Base-by-base conservation (phyloP, 768 basidiomycete genomes). In the Leccinum arenicola region DNA sequence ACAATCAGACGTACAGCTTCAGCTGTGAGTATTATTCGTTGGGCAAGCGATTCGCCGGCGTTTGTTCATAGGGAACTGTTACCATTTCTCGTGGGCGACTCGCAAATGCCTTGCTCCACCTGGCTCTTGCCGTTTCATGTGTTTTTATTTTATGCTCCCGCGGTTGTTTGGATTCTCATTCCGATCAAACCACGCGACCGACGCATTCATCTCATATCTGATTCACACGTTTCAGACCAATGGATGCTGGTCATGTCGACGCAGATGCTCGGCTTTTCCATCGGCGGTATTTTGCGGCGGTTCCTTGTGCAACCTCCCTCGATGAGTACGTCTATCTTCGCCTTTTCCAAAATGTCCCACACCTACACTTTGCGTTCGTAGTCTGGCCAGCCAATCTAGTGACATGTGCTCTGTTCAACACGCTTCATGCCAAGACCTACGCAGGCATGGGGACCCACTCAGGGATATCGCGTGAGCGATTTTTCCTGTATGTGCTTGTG, bases 341-440 rank as follows among this genome's bases (percentile, higher is more conserved):
- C 38, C 7, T n/a, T 17, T 40, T 17, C 3, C 8, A 17, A 40
- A 40, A 4, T 2, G n/a, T 45, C 31, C 11, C 49, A 59, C 27
- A 66, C 23, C 61, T 52, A 0, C 1, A 17, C 14, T 54, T 77
- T 74, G 0, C 77, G 80, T 53, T 78, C 78, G 19, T 56, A 85
- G 86, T 91, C 48, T 91, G 89, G 89, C 89, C 89, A 1, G 80
- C 82, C 57, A 84, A 85, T 43, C 77, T 91, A 5, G 89, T 90
- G 12, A 77, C 81, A 0, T 88, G 87, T 64, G 85, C 86, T 3
- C 66, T 90, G 3, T 89, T 88, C 70, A 90, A 91, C 62, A 91
- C 88, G 1, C 78, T 91, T 8, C 89, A 91, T 68, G 82, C 83
- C 0, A 79, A 83, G 54, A 57, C 64, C 15, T 80, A 80, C 57